Evolutionary conservation across 441 rosid species (phyloP), one percentile per base, ranked within the genome.

Genomic region (Rhodomyrtus psidioides): DNA sequence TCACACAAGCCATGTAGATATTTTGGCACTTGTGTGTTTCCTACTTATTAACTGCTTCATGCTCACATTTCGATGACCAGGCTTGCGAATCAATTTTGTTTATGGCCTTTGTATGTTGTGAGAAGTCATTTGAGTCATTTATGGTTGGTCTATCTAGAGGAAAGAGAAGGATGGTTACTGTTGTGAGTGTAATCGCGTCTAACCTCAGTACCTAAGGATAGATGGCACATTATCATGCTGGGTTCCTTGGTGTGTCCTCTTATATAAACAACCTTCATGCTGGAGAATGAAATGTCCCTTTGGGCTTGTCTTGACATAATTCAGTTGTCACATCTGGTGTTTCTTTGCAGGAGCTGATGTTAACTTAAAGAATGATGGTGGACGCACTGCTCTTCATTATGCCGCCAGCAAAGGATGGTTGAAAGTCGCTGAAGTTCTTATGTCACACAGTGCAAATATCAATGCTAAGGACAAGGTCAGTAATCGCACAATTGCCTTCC

Each of bases 391-490:
- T 74, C 97, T 97, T 88, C 99, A 97, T 87, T 96, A 97, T 91
- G 98, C 98, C 65, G 98, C 99, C 74, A 97, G 99, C 92, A 96
- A 96, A 92, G 98, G 98, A 76, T 85, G 94, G 93, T 57, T 90
- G 87, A 90, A 94, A 84, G 89, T 97, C 53, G 97, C 97, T 84
- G 93, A 94, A 85, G 88, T 91, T 92, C 88, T 97, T 85, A 88
- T 97, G 65, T 85, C 94, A 24, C 93, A 88, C 9, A 92, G 96
- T 16, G 97, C 97, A 84, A 94, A 93, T 85, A 87, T 95, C 60
- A 93, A 97, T 88, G 59, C 85, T 6, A 93, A 93, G 86, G 99
- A 97, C 92, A 91, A 94, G 95, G 99, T 91, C 85, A 83, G 92
- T 92, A 85, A 83, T 92, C 89, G 87, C 76, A 39, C 83, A 28